These are phyloP conservation scores for Aureobasidium sp. DNA, from an alignment of 2,329 filamentous ascomycete species.

Conservation along the genomic window DNA sequence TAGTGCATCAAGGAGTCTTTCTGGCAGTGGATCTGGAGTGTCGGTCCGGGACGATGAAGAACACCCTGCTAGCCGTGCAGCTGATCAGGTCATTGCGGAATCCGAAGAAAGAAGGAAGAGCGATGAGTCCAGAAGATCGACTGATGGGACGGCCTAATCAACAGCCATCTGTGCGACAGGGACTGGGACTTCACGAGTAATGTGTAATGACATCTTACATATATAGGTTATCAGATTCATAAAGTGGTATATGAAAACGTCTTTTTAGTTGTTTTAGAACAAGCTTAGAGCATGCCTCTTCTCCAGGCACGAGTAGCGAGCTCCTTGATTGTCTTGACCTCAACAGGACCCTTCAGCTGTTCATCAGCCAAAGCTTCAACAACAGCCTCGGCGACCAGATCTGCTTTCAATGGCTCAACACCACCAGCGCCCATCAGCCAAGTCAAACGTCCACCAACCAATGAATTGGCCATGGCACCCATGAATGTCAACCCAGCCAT, in stretches of 20 bases:
- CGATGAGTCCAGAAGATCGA: not conserved
- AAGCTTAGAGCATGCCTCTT: constrained; percentile 63
- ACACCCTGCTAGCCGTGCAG: not conserved
- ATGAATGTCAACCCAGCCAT: constrained; percentile 71
- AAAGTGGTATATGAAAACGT: not conserved
- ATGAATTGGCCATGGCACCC: constrained; percentile 67
- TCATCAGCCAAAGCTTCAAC: constrained; percentile 79
- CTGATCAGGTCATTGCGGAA: not conserved
- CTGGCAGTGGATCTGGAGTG: not conserved
- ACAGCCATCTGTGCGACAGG: not conserved
- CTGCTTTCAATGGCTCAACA: constrained; percentile 79
- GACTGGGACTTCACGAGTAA: not conserved
- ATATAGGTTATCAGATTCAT: not conserved
- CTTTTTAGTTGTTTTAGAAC: not conserved
- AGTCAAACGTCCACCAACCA: constrained; percentile 69
- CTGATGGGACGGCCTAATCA: not conserved
- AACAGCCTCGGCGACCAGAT: constrained; percentile 79
- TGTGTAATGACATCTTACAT: not conserved
- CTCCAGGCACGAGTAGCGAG: constrained; percentile 80
- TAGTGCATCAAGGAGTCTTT: not conserved
- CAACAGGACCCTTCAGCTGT: constrained; percentile 64
- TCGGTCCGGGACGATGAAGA: not conserved
- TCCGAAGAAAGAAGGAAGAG: not conserved
- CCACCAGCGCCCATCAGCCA: constrained; percentile 75
- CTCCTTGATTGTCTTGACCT: constrained; percentile 71